A percentile compares a stretch with the other conserved stretches of the same genome.
These are phyloP conservation scores for Nakazawaea laoshanensis DNA, from an alignment of 805 yeast species.

Conservation along the genomic window DNA sequence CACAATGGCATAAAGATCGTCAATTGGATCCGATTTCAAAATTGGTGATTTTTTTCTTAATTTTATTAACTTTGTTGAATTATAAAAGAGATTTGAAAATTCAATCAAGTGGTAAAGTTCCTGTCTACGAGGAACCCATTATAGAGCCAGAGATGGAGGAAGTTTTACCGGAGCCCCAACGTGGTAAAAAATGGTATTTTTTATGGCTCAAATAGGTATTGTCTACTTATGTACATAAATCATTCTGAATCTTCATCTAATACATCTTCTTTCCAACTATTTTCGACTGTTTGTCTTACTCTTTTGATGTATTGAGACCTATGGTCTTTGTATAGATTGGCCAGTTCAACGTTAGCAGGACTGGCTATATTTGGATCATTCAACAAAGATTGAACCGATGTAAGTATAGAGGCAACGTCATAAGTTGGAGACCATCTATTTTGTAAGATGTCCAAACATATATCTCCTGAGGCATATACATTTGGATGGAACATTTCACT, in stretches of 20 bases:
- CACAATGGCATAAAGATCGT: constrained; percentile 35
- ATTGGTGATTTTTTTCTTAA: constrained; percentile 39
- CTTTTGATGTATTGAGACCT: constrained; percentile 85
- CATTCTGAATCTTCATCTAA: constrained; percentile 21
- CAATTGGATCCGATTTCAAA: constrained; percentile 53
- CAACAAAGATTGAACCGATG: constrained; percentile 83
- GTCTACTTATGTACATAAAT: not conserved
- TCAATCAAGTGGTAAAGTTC: constrained; percentile 20
- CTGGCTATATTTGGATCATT: constrained; percentile 96
- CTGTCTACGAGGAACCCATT: constrained; percentile 15
- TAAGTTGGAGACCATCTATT: constrained; percentile 98
- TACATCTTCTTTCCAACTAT: constrained; percentile 83
- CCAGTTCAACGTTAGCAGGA: constrained; percentile 98
- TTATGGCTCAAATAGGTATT: constrained; percentile 33
- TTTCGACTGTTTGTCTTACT: constrained; percentile 92
- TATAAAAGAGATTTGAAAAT: constrained; percentile 42
- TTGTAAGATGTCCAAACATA: constrained; percentile 91
- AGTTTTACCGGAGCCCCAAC: constrained; percentile 11
- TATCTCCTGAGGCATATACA: constrained; percentile 91
- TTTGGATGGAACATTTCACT: constrained; percentile 98
- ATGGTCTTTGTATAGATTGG: constrained; percentile 90
- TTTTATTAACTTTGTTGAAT: constrained; percentile 40
- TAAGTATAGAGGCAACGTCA: constrained; percentile 91
- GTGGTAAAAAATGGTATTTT: constrained; percentile 37
- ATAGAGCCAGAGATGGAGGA: constrained; percentile 13